Conservation (phyloP, 352 stramenopile genomes). For the Globisporangium acanthophoron region DNA sequence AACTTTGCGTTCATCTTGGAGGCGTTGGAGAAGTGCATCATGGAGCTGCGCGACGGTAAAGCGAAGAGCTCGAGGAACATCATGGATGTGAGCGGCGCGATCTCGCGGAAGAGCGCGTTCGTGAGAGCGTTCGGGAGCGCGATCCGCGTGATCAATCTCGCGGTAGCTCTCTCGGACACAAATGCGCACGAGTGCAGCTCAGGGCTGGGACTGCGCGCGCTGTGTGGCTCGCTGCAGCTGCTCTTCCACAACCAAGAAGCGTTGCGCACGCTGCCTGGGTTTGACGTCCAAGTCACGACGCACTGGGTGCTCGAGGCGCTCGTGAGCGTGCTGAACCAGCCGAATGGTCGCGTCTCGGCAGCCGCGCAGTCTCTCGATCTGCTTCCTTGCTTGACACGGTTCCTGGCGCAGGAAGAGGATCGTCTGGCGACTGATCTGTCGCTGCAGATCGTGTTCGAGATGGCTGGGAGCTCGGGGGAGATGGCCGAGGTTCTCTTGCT, state of each 20-base stretch:
- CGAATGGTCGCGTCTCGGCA: conserved; percentile 72
- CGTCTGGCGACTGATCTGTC: conserved; percentile 66
- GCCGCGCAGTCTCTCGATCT: conserved; percentile 78
- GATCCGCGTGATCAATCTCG: conserved; percentile 73
- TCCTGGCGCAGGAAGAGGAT: conserved; percentile 64
- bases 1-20: conserved; percentile 72
- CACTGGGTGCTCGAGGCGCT: conserved; percentile 79
- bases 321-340: conserved; percentile 77
- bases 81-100: conserved; percentile 48
- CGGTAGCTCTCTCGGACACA: conserved; percentile 64
- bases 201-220: conserved; percentile 56
- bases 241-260: conserved; percentile 73
- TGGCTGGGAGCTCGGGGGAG: conserved; percentile 70
- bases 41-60: conserved; percentile 56
- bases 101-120: conserved; percentile 55
- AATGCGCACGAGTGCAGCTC: conserved; percentile 76
- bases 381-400: conserved; percentile 72
- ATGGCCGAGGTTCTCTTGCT: conserved; percentile 80
- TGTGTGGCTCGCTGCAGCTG: conserved; percentile 70
- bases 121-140: conserved; percentile 68
- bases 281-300: conserved; percentile 63
- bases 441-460: conserved; percentile 78
- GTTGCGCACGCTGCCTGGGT: conserved; percentile 40
- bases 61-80: conserved; percentile 27
- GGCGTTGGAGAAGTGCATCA: conserved; percentile 75